These are phyloP conservation scores for Didymosphaeria variabile DNA, from an alignment of 2,329 filamentous ascomycete species.

Conservation along the genomic window DNA sequence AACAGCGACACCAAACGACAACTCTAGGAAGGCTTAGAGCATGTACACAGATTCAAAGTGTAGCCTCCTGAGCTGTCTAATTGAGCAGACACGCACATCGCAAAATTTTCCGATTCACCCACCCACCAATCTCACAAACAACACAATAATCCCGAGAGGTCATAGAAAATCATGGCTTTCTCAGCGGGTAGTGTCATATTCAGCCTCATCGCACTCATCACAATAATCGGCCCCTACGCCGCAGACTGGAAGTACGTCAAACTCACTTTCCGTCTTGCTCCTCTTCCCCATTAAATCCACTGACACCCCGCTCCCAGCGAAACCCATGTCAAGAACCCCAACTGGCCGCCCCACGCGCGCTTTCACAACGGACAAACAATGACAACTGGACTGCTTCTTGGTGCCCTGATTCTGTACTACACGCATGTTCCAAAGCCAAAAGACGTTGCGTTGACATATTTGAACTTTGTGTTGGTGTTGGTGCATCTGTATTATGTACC, in stretches of 20 bases:
- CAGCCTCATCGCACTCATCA: slow-evolving; percentile 39
- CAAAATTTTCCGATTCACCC: no score
- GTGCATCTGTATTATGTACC: slow-evolving; percentile 57
- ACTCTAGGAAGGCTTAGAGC: no score
- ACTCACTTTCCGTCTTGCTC: not conserved
- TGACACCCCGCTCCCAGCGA: slow-evolving; percentile 4
- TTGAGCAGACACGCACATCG: no score
- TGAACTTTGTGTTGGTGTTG: slow-evolving; percentile 38
- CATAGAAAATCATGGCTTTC: not conserved
- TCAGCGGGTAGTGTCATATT: not conserved
- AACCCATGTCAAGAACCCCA: slow-evolving; percentile 59
- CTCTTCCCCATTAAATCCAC: not conserved
- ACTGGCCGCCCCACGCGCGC: slow-evolving; percentile 61
- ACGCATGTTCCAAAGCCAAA: not conserved
- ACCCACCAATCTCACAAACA: no score
- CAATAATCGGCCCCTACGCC: slow-evolving; percentile 43
- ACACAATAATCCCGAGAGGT: no score
- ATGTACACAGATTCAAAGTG: no score
- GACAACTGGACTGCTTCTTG: slow-evolving; percentile 55
- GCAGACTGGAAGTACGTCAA: slow-evolving; percentile 43
- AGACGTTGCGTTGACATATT: not conserved
- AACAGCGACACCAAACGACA: not conserved
- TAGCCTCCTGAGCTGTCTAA: no score
- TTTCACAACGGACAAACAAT: slow-evolving; percentile 65
- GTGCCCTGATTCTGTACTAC: slow-evolving; percentile 49